Evolutionary conservation across 2,329 filamentous ascomycete species (phyloP).

Genomic region (Epichloe typhina): DNA sequence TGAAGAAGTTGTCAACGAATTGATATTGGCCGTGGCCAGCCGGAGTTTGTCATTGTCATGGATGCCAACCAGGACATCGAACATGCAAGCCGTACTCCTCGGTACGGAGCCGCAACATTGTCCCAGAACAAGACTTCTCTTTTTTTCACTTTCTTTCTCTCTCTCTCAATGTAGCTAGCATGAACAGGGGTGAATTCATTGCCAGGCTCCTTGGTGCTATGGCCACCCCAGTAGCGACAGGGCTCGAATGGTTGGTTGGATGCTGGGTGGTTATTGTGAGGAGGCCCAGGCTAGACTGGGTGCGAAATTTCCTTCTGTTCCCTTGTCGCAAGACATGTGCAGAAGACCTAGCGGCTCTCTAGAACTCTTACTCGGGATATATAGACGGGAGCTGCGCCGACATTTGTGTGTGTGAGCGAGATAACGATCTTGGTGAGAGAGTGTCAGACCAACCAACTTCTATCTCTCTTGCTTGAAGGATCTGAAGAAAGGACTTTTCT

Average conservation of each 20-base stretch:
- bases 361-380: background rate
- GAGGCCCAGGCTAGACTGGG: constrained; percentile 7
- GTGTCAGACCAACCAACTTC: background rate
- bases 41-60: constrained; percentile 1
- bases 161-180: constrained; percentile 4
- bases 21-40: background rate
- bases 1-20: constrained; percentile 1
- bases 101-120: constrained; percentile 1
- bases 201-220: constrained; percentile 10
- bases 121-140: background rate
- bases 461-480: too few species aligned
- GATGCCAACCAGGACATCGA: constrained; percentile 1
- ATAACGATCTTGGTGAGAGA: background rate
- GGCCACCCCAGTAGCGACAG: constrained; percentile 9
- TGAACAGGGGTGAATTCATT: constrained; percentile 9
- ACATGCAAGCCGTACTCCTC: background rate
- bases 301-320: constrained; percentile 4
- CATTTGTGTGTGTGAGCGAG: background rate
- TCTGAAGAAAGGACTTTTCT: too few species aligned
- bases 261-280: constrained; percentile 7
- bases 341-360: background rate
- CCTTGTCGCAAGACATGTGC: constrained; percentile 2
- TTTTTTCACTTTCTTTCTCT: background rate
- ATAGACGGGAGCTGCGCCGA: background rate
- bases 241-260: constrained; percentile 6